phyloP scores from a whole-genome alignment of 164 flowering plant genomes.

The Kalanchoe fedtschenkoi region DNA sequence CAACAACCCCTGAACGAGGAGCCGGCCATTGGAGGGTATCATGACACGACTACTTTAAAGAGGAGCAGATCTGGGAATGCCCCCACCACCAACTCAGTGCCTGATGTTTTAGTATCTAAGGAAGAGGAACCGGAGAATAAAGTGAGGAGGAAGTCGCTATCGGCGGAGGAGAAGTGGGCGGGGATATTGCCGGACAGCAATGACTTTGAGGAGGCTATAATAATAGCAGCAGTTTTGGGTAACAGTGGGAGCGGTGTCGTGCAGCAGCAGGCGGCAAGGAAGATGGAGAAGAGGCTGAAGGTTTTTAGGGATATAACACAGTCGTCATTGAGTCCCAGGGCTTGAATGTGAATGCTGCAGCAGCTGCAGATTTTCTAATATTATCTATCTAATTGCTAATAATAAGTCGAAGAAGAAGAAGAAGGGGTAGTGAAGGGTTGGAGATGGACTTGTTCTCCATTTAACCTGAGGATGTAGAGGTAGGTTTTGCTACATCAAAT shows the following conservation, averaged over 20 bases:
- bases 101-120: not conserved
- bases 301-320: conserved; percentile 77
- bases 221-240: conserved; percentile 61
- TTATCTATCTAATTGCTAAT: no score
- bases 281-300: conserved; percentile 67
- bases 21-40: not conserved
- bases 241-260: conserved; percentile 13
- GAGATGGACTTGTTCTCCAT: conserved; percentile 96
- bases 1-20: not conserved
- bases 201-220: conserved; percentile 80
- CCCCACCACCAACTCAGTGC: conserved; percentile 10
- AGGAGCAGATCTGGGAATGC: conserved; percentile 59
- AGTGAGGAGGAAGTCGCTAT: conserved; percentile 33
- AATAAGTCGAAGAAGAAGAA: no score
- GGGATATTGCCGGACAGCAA: conserved; percentile 53
- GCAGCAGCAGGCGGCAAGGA: conserved; percentile 15
- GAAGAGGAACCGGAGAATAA: conserved; percentile 32
- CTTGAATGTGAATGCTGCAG: no score
- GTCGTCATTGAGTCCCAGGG: conserved; percentile 51
- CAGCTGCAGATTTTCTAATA: not conserved
- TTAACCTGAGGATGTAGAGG: no score
- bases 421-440: conserved; percentile 22
- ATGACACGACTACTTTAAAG: conserved; percentile 45
- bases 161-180: conserved; percentile 27
- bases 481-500: no score